Percentiles rank a stretch among this genome's conserved stretches.
These are phyloP conservation scores for Prunus yedoensis DNA, from an alignment of 331 rosid species.

Conservation along the genomic window DNA sequence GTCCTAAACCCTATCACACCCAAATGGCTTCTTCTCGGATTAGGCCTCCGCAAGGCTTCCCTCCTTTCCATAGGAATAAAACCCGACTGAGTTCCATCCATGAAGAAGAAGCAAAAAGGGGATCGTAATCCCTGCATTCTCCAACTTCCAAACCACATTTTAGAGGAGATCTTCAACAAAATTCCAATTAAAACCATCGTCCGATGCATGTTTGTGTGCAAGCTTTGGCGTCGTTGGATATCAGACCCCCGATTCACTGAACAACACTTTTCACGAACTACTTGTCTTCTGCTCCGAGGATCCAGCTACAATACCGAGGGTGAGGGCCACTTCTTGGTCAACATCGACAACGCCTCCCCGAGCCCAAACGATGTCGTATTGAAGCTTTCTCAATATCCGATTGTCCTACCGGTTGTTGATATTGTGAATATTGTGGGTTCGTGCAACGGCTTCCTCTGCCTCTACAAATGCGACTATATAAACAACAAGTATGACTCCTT, in stretches of 20 bases:
- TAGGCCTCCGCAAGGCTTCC: too few species aligned
- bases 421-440: background rate
- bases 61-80: too few species aligned
- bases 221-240: background rate
- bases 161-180: background rate
- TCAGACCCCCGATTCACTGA: background rate
- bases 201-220: constrained; percentile 23
- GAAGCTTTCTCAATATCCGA: background rate
- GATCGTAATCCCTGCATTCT: background rate
- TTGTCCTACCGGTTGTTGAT: background rate
- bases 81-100: too few species aligned
- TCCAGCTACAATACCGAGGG: background rate
- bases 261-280: background rate
- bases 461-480: background rate
- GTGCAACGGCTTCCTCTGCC: constrained; percentile 9
- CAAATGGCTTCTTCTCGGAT: too few species aligned
- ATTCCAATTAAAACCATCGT: constrained; percentile 8
- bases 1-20: too few species aligned
- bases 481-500: background rate
- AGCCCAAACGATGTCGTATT: background rate
- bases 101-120: too few species aligned
- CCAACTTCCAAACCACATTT: constrained; percentile 4
- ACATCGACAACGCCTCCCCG: background rate
- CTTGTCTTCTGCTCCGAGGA: background rate
- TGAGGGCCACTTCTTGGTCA: background rate